Percentiles rank a stretch among this genome's conserved stretches.
phyloP scores from a whole-genome alignment of 2,329 filamentous ascomycete genomes.

The Xylaria digitata region DNA sequence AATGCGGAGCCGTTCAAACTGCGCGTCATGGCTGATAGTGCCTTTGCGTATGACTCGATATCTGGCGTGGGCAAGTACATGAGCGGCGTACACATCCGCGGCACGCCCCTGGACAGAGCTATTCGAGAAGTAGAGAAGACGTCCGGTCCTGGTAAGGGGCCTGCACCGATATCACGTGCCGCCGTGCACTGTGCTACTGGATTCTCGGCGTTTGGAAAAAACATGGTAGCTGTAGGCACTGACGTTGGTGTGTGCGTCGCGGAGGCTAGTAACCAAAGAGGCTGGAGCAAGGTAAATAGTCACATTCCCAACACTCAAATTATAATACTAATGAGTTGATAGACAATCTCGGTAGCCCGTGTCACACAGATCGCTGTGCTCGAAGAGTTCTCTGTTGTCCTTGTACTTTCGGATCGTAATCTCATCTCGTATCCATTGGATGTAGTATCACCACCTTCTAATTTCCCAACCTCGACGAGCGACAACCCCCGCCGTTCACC shows the following conservation, averaged over 20 bases:
- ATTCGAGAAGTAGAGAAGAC: slow-evolving; percentile 87
- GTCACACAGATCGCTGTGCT: slow-evolving; percentile 95
- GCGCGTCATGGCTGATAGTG: slow-evolving; percentile 89
- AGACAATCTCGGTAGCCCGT: slow-evolving; percentile 80
- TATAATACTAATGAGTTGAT: slow-evolving; percentile 34
- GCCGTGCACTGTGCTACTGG: slow-evolving; percentile 93
- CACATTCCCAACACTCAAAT: slow-evolving; percentile 32
- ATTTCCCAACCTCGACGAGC: slow-evolving; percentile 69
- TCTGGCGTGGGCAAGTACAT: slow-evolving; percentile 69
- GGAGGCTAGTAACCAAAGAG: slow-evolving; percentile 87
- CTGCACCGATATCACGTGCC: slow-evolving; percentile 83
- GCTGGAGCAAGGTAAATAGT: slow-evolving; percentile 83
- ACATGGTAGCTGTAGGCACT: slow-evolving; percentile 93
- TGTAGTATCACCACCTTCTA: slow-evolving; percentile 74
- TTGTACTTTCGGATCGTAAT: slow-evolving; percentile 90
- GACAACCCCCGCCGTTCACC: slow-evolving; percentile 87
- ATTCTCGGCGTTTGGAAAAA: slow-evolving; percentile 84
- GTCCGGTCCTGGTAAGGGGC: slow-evolving; percentile 76
- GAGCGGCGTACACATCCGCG: slow-evolving; percentile 79
- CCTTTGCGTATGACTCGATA: slow-evolving; percentile 81
- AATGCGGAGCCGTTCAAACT: slow-evolving; percentile 96
- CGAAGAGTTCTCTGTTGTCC: slow-evolving; percentile 93
- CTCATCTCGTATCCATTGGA: slow-evolving; percentile 95
- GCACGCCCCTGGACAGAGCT: slow-evolving; percentile 90
- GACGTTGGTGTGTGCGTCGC: slow-evolving; percentile 94